phyloP scores from a whole-genome alignment of 768 basidiomycete genomes.

The Daedaleopsis sinensis region DNA sequence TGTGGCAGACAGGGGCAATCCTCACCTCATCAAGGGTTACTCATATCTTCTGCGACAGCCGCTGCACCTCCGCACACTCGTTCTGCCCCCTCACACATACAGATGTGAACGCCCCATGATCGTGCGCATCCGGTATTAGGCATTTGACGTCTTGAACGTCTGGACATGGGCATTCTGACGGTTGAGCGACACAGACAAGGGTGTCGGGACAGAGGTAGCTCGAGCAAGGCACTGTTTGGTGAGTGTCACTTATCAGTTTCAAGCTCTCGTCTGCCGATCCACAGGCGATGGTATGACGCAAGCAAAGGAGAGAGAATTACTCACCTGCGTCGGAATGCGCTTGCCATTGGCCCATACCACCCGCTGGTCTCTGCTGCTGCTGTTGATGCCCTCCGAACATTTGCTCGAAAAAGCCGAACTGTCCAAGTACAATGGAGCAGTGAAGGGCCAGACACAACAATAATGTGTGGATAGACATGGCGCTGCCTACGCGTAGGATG shows the following conservation, averaged over 20 bases:
- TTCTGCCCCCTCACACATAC: constrained; percentile 69
- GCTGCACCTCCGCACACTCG: constrained; percentile 66
- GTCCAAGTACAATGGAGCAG: constrained; percentile 44
- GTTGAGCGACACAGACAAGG: constrained; percentile 64
- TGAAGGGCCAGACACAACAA: constrained; percentile 37
- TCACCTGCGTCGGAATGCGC: constrained; percentile 66
- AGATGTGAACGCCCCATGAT: constrained; percentile 58
- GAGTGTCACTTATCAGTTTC: background rate
- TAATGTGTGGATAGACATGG: constrained; percentile 28
- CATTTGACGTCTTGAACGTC: constrained; percentile 78
- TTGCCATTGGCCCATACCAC: constrained; percentile 55
- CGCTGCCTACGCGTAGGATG: no score
- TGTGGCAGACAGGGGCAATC: background rate
- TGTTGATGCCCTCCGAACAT: constrained; percentile 70
- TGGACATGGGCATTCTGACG: constrained; percentile 78
- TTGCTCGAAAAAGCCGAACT: constrained; percentile 80
- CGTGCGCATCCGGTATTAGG: constrained; percentile 63
- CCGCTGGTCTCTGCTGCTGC: constrained; percentile 54
- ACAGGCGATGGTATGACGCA: background rate
- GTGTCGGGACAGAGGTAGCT: constrained; percentile 78
- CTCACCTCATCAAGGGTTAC: background rate
- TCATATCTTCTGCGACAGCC: constrained; percentile 39
- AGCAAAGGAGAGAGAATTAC: constrained; percentile 15
- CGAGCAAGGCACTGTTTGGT: constrained; percentile 64
- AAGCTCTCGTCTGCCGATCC: background rate